A percentile compares a stretch with the other conserved stretches of the same genome.
These are phyloP conservation scores for Penicillium longicatenatum DNA, from an alignment of 495 filamentous ascomycete genomes.

Conservation along the genomic window DNA sequence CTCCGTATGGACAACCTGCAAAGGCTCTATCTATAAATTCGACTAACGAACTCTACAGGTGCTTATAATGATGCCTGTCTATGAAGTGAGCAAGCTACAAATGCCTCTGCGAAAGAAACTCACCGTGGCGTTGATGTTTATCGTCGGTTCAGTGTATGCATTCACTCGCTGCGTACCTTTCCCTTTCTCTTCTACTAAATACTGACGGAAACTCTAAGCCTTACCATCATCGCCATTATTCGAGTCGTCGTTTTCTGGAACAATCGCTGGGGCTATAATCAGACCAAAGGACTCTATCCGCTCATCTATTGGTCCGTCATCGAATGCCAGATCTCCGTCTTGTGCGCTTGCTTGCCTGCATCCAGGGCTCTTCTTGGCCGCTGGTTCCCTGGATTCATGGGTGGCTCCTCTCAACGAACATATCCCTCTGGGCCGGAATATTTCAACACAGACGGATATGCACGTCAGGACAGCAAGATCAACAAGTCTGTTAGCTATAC, in stretches of 20 bases:
- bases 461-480: conserved; percentile 10
- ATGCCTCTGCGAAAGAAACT: conserved; percentile 34
- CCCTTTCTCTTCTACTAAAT: neutral
- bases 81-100: conserved; percentile 33
- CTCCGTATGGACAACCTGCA: neutral
- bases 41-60: conserved; percentile 33
- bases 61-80: conserved; percentile 34
- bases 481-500: conserved; percentile 26
- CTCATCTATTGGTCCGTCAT: conserved; percentile 36
- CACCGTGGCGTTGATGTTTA: conserved; percentile 36
- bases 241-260: conserved; percentile 34
- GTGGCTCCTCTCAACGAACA: conserved; percentile 1
- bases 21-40: neutral
- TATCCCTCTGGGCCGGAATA: conserved; percentile 6
- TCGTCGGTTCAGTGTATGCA: conserved; percentile 33
- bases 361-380: conserved; percentile 17
- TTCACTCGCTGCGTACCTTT: neutral
- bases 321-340: conserved; percentile 32
- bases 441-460: neutral
- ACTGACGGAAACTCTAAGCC: conserved; percentile 6
- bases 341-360: conserved; percentile 35
- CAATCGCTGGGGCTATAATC: conserved; percentile 29
- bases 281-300: conserved; percentile 29
- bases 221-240: conserved; percentile 32
- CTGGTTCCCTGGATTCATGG: neutral